Percentiles rank a stretch among this genome's conserved stretches.
These are phyloP conservation scores for Alternaria triticimaculans DNA, from an alignment of 2,329 filamentous ascomycete genomes.

Conservation along the genomic window DNA sequence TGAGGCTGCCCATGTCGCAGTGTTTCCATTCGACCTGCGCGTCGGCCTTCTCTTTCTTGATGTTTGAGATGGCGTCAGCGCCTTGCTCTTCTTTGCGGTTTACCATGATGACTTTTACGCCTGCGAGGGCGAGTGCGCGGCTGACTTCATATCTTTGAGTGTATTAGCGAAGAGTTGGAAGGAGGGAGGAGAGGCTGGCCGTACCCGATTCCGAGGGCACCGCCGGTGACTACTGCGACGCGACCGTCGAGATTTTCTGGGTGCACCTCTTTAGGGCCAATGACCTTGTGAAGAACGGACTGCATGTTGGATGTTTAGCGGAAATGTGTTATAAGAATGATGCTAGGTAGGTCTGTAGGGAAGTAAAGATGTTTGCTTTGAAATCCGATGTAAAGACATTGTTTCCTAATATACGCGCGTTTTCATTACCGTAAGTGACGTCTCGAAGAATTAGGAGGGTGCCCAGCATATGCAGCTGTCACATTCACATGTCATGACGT, in stretches of 20 bases:
- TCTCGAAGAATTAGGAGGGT: neutral
- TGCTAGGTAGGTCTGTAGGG: too few relatives aligned
- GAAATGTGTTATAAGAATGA: too few relatives aligned
- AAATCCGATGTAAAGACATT: neutral
- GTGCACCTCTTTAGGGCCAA: conserved; percentile 48
- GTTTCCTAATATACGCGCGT: neutral
- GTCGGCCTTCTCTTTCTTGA: neutral
- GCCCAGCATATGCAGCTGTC: neutral
- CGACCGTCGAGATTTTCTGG: conserved; percentile 12
- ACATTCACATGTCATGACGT: neutral
- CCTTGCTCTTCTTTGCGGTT: neutral
- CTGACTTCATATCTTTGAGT: neutral
- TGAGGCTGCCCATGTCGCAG: neutral
- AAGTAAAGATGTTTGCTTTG: neutral
- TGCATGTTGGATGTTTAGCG: conserved; percentile 41
- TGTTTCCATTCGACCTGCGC: neutral
- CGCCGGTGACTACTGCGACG: neutral
- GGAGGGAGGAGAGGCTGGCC: neutral
- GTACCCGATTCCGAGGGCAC: neutral
- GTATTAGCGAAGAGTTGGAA: neutral
- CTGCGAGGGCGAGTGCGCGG: neutral
- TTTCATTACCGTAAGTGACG: neutral
- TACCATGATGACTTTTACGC: neutral
- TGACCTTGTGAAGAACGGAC: conserved; percentile 46
- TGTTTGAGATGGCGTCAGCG: neutral